A percentile compares a stretch with the other conserved stretches of the same genome.
Evolutionary conservation across 257 asterid genomes (phyloP).

Genomic region (Sherardia arvensis): DNA sequence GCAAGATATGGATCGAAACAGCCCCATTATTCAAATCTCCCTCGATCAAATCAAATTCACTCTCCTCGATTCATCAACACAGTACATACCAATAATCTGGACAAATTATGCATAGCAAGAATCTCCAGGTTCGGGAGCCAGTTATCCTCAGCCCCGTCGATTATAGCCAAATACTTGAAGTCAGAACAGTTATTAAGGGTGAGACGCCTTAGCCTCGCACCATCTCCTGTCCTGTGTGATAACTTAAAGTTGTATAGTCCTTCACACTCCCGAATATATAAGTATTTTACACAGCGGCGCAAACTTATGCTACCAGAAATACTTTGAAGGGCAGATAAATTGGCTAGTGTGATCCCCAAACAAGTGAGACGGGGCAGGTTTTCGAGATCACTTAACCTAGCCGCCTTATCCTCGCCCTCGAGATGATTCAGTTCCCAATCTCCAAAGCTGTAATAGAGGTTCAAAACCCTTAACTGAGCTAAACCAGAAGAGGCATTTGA

Average conservation of each 20-base stretch:
- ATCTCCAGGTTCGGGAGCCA: conserved; percentile 43
- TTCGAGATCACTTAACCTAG: conserved; percentile 28
- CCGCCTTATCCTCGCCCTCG: conserved; percentile 16
- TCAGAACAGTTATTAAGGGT: conserved; percentile 38
- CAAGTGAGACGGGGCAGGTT: conserved; percentile 12
- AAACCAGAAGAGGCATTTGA: conserved; percentile 32
- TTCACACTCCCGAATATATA: conserved; percentile 39
- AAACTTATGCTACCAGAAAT: conserved; percentile 22
- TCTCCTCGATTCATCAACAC: too few relatives aligned
- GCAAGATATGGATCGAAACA: too few relatives aligned
- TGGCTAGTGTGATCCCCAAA: conserved; percentile 32
- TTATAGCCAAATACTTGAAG: conserved; percentile 22
- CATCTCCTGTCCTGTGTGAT: conserved; percentile 34
- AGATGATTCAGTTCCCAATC: conserved; percentile 24
- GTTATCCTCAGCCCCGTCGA: conserved; percentile 23
- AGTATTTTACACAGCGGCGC: conserved; percentile 30
- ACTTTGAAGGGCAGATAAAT: conserved; percentile 20
- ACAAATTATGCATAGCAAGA: conserved; percentile 35
- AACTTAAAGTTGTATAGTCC: conserved; percentile 29
- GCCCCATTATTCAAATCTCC: too few relatives aligned
- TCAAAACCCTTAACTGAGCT: conserved; percentile 28
- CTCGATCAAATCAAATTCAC: too few relatives aligned
- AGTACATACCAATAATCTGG: too few relatives aligned
- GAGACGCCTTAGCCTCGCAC: conserved; percentile 32
- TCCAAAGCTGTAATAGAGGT: conserved; percentile 36